These are phyloP conservation scores for Melampsora americana DNA, from an alignment of 1,284 basidiomycete genomes.

Conservation along the genomic window DNA sequence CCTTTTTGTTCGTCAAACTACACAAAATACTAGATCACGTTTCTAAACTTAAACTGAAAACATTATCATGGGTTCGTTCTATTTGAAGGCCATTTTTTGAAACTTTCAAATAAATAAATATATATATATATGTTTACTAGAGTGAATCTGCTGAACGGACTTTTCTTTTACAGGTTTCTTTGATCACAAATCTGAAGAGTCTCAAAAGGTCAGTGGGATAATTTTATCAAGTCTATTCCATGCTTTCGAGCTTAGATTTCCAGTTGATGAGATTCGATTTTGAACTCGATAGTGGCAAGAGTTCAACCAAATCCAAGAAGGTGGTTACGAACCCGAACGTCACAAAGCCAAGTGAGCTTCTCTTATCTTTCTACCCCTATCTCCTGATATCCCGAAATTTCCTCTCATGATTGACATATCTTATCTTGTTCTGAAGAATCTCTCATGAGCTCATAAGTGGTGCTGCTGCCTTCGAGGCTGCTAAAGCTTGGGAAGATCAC, in stretches of 20 bases:
- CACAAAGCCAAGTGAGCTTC: neutral
- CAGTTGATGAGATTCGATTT: neutral
- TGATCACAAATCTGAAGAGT: neutral
- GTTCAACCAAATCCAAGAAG: neutral
- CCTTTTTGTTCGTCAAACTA: too few relatives aligned
- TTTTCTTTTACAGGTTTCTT: neutral
- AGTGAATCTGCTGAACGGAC: too few relatives aligned
- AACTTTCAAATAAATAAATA: too few relatives aligned
- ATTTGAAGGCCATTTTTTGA: too few relatives aligned
- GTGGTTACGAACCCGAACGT: neutral
- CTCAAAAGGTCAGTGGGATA: neutral
- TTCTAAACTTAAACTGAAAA: too few relatives aligned
- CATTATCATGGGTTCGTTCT: too few relatives aligned
- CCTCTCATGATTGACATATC: neutral
- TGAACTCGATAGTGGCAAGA: neutral
- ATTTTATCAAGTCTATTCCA: neutral
- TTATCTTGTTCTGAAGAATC: conserved; percentile 5
- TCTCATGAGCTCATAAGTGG: conserved; percentile 43
- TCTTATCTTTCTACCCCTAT: too few relatives aligned
- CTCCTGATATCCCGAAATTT: neutral
- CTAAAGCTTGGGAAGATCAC: conserved; percentile 43
- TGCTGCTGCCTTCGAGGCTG: conserved; percentile 40
- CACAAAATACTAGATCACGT: too few relatives aligned
- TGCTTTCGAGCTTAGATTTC: neutral
- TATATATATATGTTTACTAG: too few relatives aligned